Conservation (phyloP, 805 yeast species). For the Wickerhamomyces queroliae region DNA sequence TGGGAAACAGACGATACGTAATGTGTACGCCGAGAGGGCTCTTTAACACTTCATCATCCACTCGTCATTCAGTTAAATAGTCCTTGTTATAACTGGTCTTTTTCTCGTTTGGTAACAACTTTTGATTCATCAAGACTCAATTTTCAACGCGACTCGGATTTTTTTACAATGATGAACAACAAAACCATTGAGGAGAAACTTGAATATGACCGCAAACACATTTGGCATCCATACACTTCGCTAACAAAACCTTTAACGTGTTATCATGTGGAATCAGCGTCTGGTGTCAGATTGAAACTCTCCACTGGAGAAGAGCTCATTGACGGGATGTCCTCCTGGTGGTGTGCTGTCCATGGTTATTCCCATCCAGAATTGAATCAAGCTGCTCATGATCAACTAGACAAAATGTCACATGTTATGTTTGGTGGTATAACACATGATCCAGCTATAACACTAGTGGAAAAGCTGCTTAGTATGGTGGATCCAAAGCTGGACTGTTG, state of each 20-base stretch:
- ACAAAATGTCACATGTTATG: conserved; percentile 24
- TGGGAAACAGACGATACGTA: too few species aligned
- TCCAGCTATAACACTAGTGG: conserved; percentile 23
- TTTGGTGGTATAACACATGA: conserved; percentile 25
- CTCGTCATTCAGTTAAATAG: too few species aligned
- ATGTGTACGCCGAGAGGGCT: too few species aligned
- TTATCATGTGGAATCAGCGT: conserved; percentile 20
- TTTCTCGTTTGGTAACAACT: too few species aligned
- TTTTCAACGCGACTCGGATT: too few species aligned
- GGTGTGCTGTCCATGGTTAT: conserved; percentile 28
- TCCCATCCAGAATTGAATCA: conserved; percentile 20
- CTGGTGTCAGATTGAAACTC: conserved; percentile 17
- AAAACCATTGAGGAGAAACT: conserved; percentile 3
- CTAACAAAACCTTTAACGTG: conserved; percentile 19
- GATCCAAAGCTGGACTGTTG: conserved; percentile 18
- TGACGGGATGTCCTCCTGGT: conserved; percentile 29
- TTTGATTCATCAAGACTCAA: too few species aligned
- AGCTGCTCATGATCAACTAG: conserved; percentile 27
- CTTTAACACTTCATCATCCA: too few species aligned
- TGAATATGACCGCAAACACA: conserved; percentile 19
- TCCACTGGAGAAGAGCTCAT: conserved; percentile 14
- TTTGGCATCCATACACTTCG: conserved; percentile 29
- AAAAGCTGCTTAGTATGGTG: conserved; percentile 25
- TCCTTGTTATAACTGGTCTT: too few species aligned
- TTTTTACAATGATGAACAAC: neutral